Evolutionary conservation across 2,329 filamentous ascomycete genomes (phyloP), one percentile per base, ranked within the genome.

Genomic region (Aspergillus brasiliensis): DNA sequence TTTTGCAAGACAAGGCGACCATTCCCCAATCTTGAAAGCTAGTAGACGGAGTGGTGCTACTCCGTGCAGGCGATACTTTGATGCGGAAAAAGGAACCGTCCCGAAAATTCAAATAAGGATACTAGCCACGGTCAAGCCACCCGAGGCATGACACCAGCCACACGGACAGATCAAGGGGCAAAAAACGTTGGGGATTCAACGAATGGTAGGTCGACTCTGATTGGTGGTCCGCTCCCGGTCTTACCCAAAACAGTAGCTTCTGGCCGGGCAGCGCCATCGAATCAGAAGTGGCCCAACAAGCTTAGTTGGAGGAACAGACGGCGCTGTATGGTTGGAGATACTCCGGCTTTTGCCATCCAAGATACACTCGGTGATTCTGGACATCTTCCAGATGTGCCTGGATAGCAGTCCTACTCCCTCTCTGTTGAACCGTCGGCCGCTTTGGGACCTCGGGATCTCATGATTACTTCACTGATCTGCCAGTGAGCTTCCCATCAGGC

Each of bases 161-260:
- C 53, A 62, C 61, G 58, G 23, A 51, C 57, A 58, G 56, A 53
- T 55, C 57, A 57, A 51, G 59, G 53, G 23, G 54, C 48, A 54
- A 59, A 72, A 73, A 73, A 65, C 59, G 71, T 73, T 73, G 71
- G 71, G 69, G 68, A 73, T 69, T 70, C 71, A 73, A 73, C 68
- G 65, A 62, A 60, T 64, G 58, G 23, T 10, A 7, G 17, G 3
- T 21, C 1, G 3, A 0, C 11, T 3, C 23, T 60, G 55, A 67
- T 67, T 67, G 63, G 65, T 15, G 37, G 52, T 7, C 17, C 13
- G 2, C 3, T 8, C 10, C 5, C 38, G 27, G 21, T n/a, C 42
- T 62, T 58, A 51, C 64, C 62, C 5, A 47, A 62, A 60, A 3
- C 2, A 37, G 62, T 27, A 55, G 53, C 40, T 28, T 37, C 60